These are phyloP conservation scores for Dendrocalamus latiflorus DNA, from an alignment of 202 grass and related monocot species.

Conservation along the genomic window DNA sequence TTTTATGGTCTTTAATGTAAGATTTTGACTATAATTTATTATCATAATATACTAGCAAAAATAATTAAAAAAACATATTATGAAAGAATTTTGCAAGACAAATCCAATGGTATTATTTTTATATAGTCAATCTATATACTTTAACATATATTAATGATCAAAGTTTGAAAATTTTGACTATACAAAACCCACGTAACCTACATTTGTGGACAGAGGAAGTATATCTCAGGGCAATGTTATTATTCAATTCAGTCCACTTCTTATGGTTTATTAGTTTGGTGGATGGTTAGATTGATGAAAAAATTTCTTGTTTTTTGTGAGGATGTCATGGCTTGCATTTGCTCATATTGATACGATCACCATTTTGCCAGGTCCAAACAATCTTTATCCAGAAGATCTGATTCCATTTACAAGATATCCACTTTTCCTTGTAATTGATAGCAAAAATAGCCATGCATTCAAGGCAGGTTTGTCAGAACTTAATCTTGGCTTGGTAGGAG, in stretches of 20 bases:
- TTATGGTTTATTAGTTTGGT: not conserved
- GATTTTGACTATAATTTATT: too few relatives aligned
- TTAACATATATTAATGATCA: too few relatives aligned
- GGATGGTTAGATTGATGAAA: not conserved
- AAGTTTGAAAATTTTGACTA: too few relatives aligned
- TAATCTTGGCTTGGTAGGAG: conserved; percentile 54
- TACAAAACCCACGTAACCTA: too few relatives aligned
- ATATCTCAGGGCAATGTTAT: not conserved
- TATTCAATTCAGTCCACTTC: conserved; percentile 5
- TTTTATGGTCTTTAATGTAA: too few relatives aligned
- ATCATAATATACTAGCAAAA: too few relatives aligned
- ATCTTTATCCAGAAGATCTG: conserved; percentile 88
- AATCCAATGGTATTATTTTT: too few relatives aligned
- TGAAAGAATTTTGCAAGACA: too few relatives aligned
- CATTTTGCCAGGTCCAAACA: conserved; percentile 66
- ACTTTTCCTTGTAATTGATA: conserved; percentile 88
- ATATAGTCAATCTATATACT: too few relatives aligned
- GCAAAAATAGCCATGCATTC: conserved; percentile 96
- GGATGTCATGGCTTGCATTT: not conserved
- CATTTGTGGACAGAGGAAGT: too few relatives aligned
- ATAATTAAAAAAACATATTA: too few relatives aligned
- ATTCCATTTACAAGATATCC: conserved; percentile 96
- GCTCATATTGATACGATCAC: not conserved
- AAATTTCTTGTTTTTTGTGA: conserved; percentile 22
- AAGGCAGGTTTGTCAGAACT: conserved; percentile 99